Evolutionary conservation across 208 protist species (phyloP), one percentile per base, ranked within the genome.

Genomic region (Perkinsela sp.): DNA sequence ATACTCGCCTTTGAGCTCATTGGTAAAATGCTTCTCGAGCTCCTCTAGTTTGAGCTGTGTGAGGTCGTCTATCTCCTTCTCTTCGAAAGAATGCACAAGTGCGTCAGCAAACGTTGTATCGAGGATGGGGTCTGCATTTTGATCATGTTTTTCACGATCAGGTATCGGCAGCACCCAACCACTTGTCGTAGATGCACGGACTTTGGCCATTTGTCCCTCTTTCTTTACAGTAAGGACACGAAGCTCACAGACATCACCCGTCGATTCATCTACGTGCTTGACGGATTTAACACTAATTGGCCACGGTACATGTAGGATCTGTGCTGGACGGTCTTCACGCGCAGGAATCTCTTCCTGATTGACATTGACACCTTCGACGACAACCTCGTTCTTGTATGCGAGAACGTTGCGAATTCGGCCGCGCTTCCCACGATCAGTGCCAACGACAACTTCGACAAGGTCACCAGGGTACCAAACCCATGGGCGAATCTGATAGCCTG

Each of bases 401-500:
- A 91, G 74, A 15, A 91, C 83, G 48, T 83, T 81, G 67, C 88
- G 81, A 70, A 91, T 91, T 31, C 80, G 69, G 28, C 85, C 85
- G 28, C 85, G 85, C 76, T 88, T 83, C 67, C 85, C 85, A 0
- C 71, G 71, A 31, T 77, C 81, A 70, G 88, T 83, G 28, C 85
- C 85, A 57, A 66, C 74, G 66, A 80, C 69, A 1, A 91, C 80
- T 70, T 91, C 85, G 28, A 91, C 85, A 0, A 79, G 77, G 72
- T 91, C 85, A 6, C 85, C 85, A 1, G 85, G 85, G 72, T 84
- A 91, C 82, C 83, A 91, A 6, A 91, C 31, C 83, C 85, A 91
- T 66, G 81, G 81, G 1, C 29, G 70, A 31, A 85, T 75, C 28
- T 78, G 75, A 69, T 75, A 87, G 66, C 78, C 76, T 0, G 83